phyloP scores from a whole-genome alignment of 202 grass and related monocot genomes.

The Carex sylvatica region DNA sequence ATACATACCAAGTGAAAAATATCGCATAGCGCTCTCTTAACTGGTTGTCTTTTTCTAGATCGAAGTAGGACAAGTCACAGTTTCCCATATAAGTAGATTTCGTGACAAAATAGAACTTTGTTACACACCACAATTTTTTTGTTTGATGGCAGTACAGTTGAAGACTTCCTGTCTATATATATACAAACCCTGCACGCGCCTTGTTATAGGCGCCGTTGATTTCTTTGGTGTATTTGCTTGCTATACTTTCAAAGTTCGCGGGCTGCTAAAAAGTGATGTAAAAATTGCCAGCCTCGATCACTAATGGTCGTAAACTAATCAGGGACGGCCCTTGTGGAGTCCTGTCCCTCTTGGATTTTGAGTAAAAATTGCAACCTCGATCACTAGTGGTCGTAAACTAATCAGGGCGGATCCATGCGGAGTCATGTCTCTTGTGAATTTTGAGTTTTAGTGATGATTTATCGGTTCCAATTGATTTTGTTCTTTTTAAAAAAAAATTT shows the following conservation, averaged over 20 bases:
- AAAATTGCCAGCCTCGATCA: background rate
- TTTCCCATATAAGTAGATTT: background rate
- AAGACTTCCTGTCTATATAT: background rate
- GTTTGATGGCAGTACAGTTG: background rate
- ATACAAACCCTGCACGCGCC: background rate
- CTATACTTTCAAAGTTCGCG: background rate
- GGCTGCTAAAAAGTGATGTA: background rate
- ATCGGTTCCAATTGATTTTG: too few relatives aligned
- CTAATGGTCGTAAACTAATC: too few relatives aligned
- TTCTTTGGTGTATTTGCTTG: background rate
- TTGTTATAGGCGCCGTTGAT: background rate
- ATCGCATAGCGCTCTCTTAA: background rate
- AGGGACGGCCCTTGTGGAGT: too few relatives aligned
- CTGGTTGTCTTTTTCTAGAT: background rate
- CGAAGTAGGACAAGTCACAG: background rate
- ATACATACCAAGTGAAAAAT: background rate
- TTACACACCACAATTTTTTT: constrained; percentile 1
- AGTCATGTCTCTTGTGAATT: too few relatives aligned
- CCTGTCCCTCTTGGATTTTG: too few relatives aligned
- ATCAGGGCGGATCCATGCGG: too few relatives aligned
- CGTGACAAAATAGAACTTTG: background rate
- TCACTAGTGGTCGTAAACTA: too few relatives aligned
- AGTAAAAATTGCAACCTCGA: background rate
- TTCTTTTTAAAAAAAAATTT: too few relatives aligned
- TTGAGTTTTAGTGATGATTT: too few relatives aligned